These are phyloP conservation scores for Vitis labrusca DNA, from an alignment of 164 flowering plant species.

Conservation along the genomic window DNA sequence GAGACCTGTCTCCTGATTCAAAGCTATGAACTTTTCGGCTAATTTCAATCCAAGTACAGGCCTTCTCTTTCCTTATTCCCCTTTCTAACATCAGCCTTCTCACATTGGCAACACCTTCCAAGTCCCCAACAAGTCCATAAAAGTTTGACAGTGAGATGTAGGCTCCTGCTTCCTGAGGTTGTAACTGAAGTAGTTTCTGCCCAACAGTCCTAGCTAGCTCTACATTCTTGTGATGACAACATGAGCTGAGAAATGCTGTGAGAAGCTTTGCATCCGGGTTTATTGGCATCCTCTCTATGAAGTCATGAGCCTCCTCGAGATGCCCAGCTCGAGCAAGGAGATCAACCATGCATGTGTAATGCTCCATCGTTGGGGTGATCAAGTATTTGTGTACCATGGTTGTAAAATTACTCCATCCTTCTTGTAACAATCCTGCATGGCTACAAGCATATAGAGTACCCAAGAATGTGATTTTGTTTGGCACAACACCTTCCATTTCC, in stretches of 20 bases:
- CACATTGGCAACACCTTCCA: slow-evolving; percentile 34
- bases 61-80: slow-evolving; percentile 52
- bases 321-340: slow-evolving; percentile 33
- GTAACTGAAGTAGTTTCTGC: slow-evolving; percentile 28
- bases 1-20: slow-evolving; percentile 47
- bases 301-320: slow-evolving; percentile 29
- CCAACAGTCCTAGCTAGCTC: slow-evolving; percentile 32
- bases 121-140: slow-evolving; percentile 36
- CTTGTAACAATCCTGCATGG: slow-evolving; percentile 42
- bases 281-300: slow-evolving; percentile 40
- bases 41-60: slow-evolving; percentile 45
- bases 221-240: slow-evolving; percentile 31
- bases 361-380: slow-evolving; percentile 39
- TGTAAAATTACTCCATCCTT: slow-evolving; percentile 34
- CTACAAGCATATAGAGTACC: slow-evolving; percentile 44
- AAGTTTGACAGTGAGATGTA: slow-evolving; percentile 46
- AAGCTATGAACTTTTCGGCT: slow-evolving; percentile 38
- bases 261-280: slow-evolving; percentile 40
- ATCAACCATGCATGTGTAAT: slow-evolving; percentile 54
- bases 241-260: slow-evolving; percentile 43
- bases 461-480: slow-evolving; percentile 43
- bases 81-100: slow-evolving; percentile 39
- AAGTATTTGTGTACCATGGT: slow-evolving; percentile 28
- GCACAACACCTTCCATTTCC: slow-evolving; percentile 32
- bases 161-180: slow-evolving; percentile 40